These are phyloP conservation scores for Cutaneotrichosporon cyanovorans DNA, from an alignment of 1,284 basidiomycete genomes.

Conservation along the genomic window DNA sequence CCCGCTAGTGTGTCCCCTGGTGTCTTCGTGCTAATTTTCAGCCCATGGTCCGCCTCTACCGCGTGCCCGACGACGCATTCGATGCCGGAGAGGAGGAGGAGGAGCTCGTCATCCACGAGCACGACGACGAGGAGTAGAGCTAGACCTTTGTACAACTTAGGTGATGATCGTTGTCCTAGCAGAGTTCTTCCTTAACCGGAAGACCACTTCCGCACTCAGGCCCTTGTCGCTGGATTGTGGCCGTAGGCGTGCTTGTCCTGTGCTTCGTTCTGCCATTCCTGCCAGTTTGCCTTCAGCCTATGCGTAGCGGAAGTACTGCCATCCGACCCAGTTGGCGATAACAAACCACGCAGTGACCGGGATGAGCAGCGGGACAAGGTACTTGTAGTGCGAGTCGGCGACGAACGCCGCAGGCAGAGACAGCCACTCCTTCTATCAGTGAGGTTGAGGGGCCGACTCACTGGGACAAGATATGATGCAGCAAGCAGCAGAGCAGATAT, in stretches of 20 bases:
- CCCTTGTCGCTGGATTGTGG: too few relatives aligned
- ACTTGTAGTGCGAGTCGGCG: conserved; percentile 78
- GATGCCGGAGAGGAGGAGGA: conserved; percentile 74
- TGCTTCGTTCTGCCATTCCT: too few relatives aligned
- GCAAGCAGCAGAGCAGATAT: conserved; percentile 3
- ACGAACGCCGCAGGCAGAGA: neutral
- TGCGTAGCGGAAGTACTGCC: conserved; percentile 87
- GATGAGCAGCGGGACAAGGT: conserved; percentile 67
- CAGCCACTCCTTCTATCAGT: neutral
- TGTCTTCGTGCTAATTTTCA: conserved; percentile 42
- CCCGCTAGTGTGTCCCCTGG: too few relatives aligned
- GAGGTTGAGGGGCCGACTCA: conserved; percentile 1
- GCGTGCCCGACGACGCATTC: conserved; percentile 81
- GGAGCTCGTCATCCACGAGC: conserved; percentile 42
- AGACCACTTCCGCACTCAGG: too few relatives aligned
- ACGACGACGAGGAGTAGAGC: conserved; percentile 24
- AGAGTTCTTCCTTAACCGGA: too few relatives aligned
- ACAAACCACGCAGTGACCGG: conserved; percentile 78
- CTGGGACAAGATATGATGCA: conserved; percentile 7
- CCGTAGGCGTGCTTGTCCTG: too few relatives aligned
- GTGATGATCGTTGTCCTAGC: too few relatives aligned
- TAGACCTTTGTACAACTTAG: conserved; percentile 7
- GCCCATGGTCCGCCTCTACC: conserved; percentile 89
- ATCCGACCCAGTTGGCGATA: conserved; percentile 94
- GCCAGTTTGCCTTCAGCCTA: too few relatives aligned